phyloP scores from a whole-genome alignment of 345 rosid genomes.

The Linum lewisii region DNA sequence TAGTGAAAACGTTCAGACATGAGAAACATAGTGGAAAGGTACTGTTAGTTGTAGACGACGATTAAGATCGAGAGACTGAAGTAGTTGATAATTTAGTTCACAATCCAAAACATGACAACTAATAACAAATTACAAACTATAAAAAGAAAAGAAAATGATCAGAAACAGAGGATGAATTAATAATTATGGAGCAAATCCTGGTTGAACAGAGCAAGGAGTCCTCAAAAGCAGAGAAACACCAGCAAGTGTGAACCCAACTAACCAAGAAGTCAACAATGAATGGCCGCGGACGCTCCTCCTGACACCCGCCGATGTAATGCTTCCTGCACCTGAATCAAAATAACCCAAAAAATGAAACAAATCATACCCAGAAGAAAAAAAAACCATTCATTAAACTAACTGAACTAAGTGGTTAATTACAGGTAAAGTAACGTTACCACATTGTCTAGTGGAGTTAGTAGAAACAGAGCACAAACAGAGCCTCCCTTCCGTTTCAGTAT shows the following conservation, averaged over 20 bases:
- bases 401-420: background rate
- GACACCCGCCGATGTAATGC: background rate
- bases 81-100: no score
- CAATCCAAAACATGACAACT: no score
- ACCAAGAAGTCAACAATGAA: background rate
- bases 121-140: no score
- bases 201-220: background rate
- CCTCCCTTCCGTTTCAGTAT: constrained; percentile 54
- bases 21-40: no score
- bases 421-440: constrained; percentile 40
- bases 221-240: background rate
- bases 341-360: background rate
- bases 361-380: background rate
- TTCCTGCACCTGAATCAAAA: background rate
- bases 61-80: no score
- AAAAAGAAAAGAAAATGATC: no score
- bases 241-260: background rate
- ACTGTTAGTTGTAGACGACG: no score
- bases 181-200: no score
- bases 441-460: constrained; percentile 50
- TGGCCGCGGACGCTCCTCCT: background rate
- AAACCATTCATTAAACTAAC: background rate
- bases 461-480: constrained; percentile 61
- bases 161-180: background rate
- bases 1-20: no score